phyloP scores from a whole-genome alignment of 139 green algal species.

The Pseudopediastrum boryanum region DNA sequence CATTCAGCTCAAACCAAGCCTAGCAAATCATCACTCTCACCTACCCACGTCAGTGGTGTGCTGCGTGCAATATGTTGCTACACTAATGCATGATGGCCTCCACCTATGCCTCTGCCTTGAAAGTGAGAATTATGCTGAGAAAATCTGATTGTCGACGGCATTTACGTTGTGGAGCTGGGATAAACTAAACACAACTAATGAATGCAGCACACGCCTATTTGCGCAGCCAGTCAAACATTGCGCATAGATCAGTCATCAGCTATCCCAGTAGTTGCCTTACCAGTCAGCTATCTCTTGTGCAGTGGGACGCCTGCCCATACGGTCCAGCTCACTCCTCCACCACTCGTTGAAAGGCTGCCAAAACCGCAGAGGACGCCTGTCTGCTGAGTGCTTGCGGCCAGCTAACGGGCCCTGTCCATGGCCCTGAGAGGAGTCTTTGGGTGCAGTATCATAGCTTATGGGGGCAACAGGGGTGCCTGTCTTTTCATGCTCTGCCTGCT shows the following conservation, averaged over 20 bases:
- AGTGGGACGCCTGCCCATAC: slow-evolving; percentile 38
- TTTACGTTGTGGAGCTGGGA: too few species aligned
- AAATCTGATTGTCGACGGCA: background rate
- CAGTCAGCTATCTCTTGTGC: slow-evolving; percentile 44
- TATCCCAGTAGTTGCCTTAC: background rate
- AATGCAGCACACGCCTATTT: too few species aligned
- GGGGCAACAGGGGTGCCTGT: too few species aligned
- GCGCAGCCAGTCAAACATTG: too few species aligned
- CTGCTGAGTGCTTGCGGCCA: slow-evolving; percentile 29
- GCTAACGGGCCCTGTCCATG: too few species aligned
- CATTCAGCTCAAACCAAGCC: too few species aligned
- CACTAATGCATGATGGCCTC: background rate
- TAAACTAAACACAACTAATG: background rate
- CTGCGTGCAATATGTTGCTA: background rate
- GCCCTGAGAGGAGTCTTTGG: too few species aligned
- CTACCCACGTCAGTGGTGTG: background rate
- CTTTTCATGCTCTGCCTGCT: too few species aligned
- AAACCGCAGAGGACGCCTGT: slow-evolving; percentile 48
- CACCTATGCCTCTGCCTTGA: background rate
- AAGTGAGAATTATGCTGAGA: background rate
- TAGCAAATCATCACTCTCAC: background rate
- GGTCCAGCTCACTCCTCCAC: slow-evolving; percentile 46
- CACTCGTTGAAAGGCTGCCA: slow-evolving; percentile 54
- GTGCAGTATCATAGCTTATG: too few species aligned
- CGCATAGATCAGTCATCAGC: background rate